A percentile compares a stretch with the other conserved stretches of the same genome.
phyloP scores from a whole-genome alignment of 805 yeast species.

The Lipomyces anomalus region DNA sequence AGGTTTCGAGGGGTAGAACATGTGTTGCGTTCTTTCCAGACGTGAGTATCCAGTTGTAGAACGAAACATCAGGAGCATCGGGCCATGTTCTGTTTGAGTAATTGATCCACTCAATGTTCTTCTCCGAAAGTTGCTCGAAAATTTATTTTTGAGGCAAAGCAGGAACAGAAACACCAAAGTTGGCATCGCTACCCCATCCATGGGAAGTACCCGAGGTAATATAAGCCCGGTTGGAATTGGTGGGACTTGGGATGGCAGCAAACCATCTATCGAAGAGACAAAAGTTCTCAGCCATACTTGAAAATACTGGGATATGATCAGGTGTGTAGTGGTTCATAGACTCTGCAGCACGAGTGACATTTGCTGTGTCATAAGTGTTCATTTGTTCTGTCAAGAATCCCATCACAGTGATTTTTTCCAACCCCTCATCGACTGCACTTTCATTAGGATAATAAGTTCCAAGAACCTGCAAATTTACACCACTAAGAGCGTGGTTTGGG shows the following conservation, averaged over 20 bases:
- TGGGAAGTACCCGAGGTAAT: constrained; percentile 2
- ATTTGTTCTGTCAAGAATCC: constrained; percentile 3
- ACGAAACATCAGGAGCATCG: neutral
- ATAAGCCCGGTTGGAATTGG: constrained; percentile 2
- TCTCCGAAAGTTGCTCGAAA: constrained; percentile 3
- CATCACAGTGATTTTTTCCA: neutral
- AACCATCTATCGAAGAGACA: constrained; percentile 1
- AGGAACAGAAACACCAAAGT: neutral
- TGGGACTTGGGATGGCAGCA: constrained; percentile 2
- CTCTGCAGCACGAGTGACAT: constrained; percentile 2
- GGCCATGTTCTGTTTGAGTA: neutral
- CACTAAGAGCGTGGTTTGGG: constrained; percentile 1
- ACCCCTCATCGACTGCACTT: neutral
- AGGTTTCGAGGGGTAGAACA: neutral
- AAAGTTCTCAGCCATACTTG: constrained; percentile 1
- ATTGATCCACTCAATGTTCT: neutral
- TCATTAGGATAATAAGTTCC: constrained; percentile 1
- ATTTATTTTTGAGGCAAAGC: constrained; percentile 1
- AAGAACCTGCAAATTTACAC: neutral
- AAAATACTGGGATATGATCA: neutral
- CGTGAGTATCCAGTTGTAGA: constrained; percentile 1
- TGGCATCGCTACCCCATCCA: neutral
- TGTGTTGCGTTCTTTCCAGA: neutral
- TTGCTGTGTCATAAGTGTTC: neutral
- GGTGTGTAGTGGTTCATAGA: neutral